Evolutionary conservation across 495 filamentous ascomycete genomes (phyloP), one percentile per base, ranked within the genome.

Genomic region (Articulospora tetracladia): DNA sequence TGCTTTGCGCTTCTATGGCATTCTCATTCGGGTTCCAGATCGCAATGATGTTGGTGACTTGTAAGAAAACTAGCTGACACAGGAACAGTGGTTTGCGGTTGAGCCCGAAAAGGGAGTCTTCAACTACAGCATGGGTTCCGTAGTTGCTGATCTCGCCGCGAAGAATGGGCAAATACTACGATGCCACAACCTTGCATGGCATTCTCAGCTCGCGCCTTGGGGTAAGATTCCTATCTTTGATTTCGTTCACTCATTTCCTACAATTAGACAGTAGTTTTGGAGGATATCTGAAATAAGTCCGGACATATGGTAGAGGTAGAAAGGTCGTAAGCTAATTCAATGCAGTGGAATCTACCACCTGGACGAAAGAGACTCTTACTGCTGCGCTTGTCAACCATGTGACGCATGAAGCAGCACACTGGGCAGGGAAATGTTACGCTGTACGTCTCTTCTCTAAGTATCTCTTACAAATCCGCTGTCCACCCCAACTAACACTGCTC

Each of bases 161-260:
- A 61, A 53, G n/a, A 83, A 85, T 57, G 75, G 76, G 41, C 79
- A 87, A 70, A 66, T 74, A 20, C 63, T 87, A 41, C 68, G 83
- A 28, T 86, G 83, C 58, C 83, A 87, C 66, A 84, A 78, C 10
- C 70, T 86, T n/a, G 78, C 85, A 3, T 89, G 82, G 84, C 70
- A 87, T 68, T 75, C 70, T 39, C 83, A 89, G 61, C 69, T 88
- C 7, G 82, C 86, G 12, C 73, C 52, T 50, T 87, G 81, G 82
- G 76, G 79, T 77, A 72, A n/a, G 71, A 41, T 39, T 34, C n/a
- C 44, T 19, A 4, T 26, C 24, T 22, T 12, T 32, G 13, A 22
- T 26, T 34, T 56, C 12, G 56, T 27, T 19, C n/a, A 1, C 7
- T 17, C n/a, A 1, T 70, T 24, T 32, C 30, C 30, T 13, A 13